phyloP scores from a whole-genome alignment of 148 eudicot species.

The Spergularia marina region DNA sequence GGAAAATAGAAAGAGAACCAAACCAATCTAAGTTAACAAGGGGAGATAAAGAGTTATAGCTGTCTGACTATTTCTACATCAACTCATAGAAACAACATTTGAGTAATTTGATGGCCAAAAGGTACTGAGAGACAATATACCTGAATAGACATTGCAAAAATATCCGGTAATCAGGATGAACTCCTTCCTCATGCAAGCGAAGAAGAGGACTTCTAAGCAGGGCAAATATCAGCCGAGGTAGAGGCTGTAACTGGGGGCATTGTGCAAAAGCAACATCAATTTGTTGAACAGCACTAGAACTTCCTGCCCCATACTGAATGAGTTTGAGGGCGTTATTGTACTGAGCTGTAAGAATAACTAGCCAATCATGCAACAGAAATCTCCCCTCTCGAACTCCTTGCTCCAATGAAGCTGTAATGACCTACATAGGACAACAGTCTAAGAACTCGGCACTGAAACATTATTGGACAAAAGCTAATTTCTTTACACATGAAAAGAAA shows the following conservation, averaged over 20 bases:
- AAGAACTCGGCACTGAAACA: not conserved
- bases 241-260: conserved; percentile 86
- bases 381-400: conserved; percentile 96
- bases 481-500: not conserved
- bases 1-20: not conserved
- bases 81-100: conserved; percentile 3
- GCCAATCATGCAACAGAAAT: conserved; percentile 94
- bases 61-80: not conserved
- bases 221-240: conserved; percentile 93
- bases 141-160: conserved; percentile 94
- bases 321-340: conserved; percentile 80
- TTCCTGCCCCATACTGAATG: conserved; percentile 53
- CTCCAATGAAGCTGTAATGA: conserved; percentile 84
- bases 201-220: conserved; percentile 91
- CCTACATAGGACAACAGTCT: conserved; percentile 43
- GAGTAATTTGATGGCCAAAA: not conserved
- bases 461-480: not conserved
- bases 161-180: conserved; percentile 95
- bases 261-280: conserved; percentile 80
- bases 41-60: not conserved
- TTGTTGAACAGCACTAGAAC: conserved; percentile 43
- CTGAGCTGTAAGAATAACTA: conserved; percentile 89
- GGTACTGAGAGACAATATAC: conserved; percentile 31
- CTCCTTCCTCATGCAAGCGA: conserved; percentile 95
- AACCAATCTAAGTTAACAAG: not conserved